Base-by-base conservation (phyloP, 78 protist species). In the Dictyostelium capitatum region DNA sequence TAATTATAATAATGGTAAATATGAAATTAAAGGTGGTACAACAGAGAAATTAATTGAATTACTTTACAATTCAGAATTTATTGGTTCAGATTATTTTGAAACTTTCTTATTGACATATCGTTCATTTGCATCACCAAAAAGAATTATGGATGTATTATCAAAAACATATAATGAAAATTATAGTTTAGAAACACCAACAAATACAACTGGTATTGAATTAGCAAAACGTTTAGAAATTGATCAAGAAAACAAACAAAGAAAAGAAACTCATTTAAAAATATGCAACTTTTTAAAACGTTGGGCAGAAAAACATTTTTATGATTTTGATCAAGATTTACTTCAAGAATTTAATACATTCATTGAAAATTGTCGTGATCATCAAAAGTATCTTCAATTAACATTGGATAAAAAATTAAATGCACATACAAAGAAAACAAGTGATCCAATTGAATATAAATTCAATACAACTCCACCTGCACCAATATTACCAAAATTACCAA, bases 81-180 rank as follows among this genome's bases (percentile, higher is more conserved):
- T 74, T 57, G 93, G 93, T 20, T 70, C 83, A 3, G 94, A 73
- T 14, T 95, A 90, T 74, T 75, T 82, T 43, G 89, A 80, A 20
- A 95, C 84, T 15, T 95, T 95, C 95, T 81, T 95, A 7, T 28
- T 95, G 9, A 95, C 97, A 11, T 95, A 95, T 50, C 84, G 97
- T 43, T 79, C 92, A 7, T 95, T 90, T 62, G 75, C 97, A 2
- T 83, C 95, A 6, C 54, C 92, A 10, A 95, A 90, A 46, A 74
- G 83, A 15, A 80, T 95, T 17, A 37, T 95, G 91, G 80, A 82
- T 8, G 19, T 50, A 3, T 43, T 89, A 10, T 48, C 64, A 10
- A 83, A 83, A 62, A 75, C 89, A 43, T 95, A 95, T 59, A 75
- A 90, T 57, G 83, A 90, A 67, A 82, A 83, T 57, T 32, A 77